Base-by-base conservation (phyloP, 2,329 filamentous ascomycete genomes). In the Cladosporium sp. region DNA sequence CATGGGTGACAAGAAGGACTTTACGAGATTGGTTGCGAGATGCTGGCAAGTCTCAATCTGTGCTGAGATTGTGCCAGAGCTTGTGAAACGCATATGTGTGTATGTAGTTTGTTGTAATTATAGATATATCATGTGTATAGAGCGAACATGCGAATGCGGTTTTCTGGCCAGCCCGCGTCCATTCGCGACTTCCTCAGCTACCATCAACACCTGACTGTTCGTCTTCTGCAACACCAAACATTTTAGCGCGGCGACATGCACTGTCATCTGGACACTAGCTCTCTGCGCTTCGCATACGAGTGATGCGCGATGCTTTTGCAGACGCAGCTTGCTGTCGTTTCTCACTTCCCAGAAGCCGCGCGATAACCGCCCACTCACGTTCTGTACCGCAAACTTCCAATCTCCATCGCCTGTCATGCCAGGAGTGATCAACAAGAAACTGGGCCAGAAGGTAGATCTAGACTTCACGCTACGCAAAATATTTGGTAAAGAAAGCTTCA, bases 401-500 rank as follows among this genome's bases (percentile, higher is more conserved):
- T 9, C 8, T 8, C 2, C 3, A 34, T 17, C 15, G 45, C 49
- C 43, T 28, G 52, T 9, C 38, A 72, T 72, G 69, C 70, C 69
- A 3, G 66, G 64, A 40, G 7, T 64, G 2, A 40, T 60, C 19
- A 58, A 54, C 25, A 60, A 50, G 22, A 65, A 64, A 59, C 54
- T 66, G n/a, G 65, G 64, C 37, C 63, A 69, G 43, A 70, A 67
- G 17, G 61, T 70, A 43, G 72, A 74, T 56, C 65, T 74, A 12
- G 72, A 73, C 58, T 74, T 72, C 57, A 74, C 72, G 0, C 66
- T 74, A 11, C 67, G 72, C 5, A 69, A 68, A 30, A 69, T 73
- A 3, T 74, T 74, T 39, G 64, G 66, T 9, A 71, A 73, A 59
- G 61, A 67, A 3, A 54, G 55, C 7, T 74, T 74, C 64, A 65